phyloP scores from a whole-genome alignment of 192 early-diverging fungal genomes.

The Backusella tuberculispora region DNA sequence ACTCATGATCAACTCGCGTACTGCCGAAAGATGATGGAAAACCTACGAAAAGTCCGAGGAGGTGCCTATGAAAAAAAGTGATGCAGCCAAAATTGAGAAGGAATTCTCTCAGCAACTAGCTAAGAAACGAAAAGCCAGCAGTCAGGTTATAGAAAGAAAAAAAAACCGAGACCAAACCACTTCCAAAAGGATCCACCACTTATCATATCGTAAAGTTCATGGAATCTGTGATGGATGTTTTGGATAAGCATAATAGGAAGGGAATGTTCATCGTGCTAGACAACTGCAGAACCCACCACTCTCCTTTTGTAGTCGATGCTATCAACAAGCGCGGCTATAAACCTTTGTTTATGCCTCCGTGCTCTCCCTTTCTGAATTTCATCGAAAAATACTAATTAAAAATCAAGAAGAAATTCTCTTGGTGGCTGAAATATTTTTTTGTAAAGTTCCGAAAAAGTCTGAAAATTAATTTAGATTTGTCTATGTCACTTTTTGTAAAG shows the following conservation, averaged over 20 bases:
- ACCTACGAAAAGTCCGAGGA: no score
- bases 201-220: not conserved
- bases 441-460: no score
- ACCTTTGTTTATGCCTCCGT: conserved; percentile 20
- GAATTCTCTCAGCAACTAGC: not conserved
- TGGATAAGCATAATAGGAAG: conserved; percentile 20
- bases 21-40: no score
- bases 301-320: not conserved
- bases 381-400: conserved; percentile 30
- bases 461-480: no score
- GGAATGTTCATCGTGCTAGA: conserved; percentile 33
- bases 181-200: not conserved
- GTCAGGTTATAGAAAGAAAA: not conserved
- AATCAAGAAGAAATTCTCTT: not conserved
- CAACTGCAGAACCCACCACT: conserved; percentile 17
- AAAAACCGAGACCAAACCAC: not conserved
- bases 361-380: conserved; percentile 28
- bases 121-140: not conserved
- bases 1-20: no score
- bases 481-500: no score
- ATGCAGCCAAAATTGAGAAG: not conserved
- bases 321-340: conserved; percentile 11
- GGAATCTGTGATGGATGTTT: conserved; percentile 17
- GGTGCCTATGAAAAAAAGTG: not conserved
- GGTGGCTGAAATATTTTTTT: no score